These are phyloP conservation scores for Cicer pinnatifidum DNA, from an alignment of 306 rosid genomes.

Conservation along the genomic window DNA sequence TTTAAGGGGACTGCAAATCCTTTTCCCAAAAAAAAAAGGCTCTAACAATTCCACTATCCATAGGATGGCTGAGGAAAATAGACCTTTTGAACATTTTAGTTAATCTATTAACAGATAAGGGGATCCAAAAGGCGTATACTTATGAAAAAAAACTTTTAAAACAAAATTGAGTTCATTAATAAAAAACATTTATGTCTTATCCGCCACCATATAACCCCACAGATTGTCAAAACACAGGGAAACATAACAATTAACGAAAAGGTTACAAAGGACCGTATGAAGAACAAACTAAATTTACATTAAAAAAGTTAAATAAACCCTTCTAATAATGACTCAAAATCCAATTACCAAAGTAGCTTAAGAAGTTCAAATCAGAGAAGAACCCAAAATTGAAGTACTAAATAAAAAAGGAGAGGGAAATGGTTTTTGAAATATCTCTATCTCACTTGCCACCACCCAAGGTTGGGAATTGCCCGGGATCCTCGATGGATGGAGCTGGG, in stretches of 20 bases:
- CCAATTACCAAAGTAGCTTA: conserved; percentile 57
- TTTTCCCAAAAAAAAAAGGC: no score
- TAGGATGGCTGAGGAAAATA: no score
- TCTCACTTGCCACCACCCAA: conserved; percentile 92
- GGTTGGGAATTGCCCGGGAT: conserved; percentile 93
- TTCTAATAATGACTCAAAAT: conserved; percentile 48
- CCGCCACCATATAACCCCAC: conserved; percentile 56
- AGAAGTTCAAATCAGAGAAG: conserved; percentile 45
- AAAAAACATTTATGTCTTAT: conserved; percentile 48
- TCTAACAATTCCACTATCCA: no score
- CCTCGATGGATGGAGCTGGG: conserved; percentile 77
- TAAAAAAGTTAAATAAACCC: conserved; percentile 35
- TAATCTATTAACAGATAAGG: no score
- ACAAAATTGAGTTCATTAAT: conserved; percentile 48
- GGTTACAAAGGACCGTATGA: conserved; percentile 47
- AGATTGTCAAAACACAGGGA: conserved; percentile 41
- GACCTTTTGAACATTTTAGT: no score
- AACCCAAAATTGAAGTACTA: conserved; percentile 58
- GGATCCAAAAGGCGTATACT: no score
- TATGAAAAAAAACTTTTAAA: background rate
- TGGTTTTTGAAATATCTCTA: conserved; percentile 37
- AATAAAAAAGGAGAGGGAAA: conserved; percentile 32
- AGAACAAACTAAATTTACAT: conserved; percentile 63
- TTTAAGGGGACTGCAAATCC: no score
- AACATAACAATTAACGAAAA: conserved; percentile 23